phyloP scores from a whole-genome alignment of 495 filamentous ascomycete species.

The Aspergillus olivimuriae region DNA sequence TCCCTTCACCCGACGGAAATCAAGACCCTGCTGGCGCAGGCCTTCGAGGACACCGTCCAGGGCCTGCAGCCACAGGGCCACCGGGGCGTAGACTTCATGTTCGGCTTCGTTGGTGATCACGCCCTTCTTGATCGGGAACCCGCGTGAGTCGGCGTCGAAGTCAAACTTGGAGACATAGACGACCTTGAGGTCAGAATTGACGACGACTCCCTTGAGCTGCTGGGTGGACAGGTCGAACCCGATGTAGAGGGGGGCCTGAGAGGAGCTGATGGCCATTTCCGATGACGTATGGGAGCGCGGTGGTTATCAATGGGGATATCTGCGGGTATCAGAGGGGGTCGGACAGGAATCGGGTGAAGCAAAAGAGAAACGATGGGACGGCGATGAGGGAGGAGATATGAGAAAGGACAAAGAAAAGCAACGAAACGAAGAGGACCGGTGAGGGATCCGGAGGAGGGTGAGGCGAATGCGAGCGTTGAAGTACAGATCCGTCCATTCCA shows the following conservation, averaged over 20 bases:
- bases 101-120: slow-evolving; percentile 74
- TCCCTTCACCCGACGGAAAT: slow-evolving; percentile 70
- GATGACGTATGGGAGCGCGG: not conserved
- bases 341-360: not conserved
- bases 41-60: slow-evolving; percentile 74
- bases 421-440: too few relatives aligned
- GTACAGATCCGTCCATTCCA: not conserved
- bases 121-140: slow-evolving; percentile 76
- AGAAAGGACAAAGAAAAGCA: too few relatives aligned
- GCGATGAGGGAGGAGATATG: too few relatives aligned
- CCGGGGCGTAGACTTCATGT: slow-evolving; percentile 84
- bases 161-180: slow-evolving; percentile 49
- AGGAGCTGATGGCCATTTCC: slow-evolving; percentile 32
- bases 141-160: slow-evolving; percentile 66
- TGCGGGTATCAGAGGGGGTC: too few relatives aligned
- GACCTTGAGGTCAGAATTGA: slow-evolving; percentile 59
- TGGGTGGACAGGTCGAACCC: slow-evolving; percentile 97
- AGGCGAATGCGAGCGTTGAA: too few relatives aligned
- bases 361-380: slow-evolving; percentile 1
- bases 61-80: slow-evolving; percentile 91
- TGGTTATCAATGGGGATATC: slow-evolving; percentile 3
- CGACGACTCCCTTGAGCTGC: slow-evolving; percentile 86
- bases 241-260: slow-evolving; percentile 63
- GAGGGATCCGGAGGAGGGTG: too few relatives aligned
- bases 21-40: slow-evolving; percentile 64